Evolutionary conservation across 805 yeast genomes (phyloP).

Genomic region (Kockiozyma suomiensis): DNA sequence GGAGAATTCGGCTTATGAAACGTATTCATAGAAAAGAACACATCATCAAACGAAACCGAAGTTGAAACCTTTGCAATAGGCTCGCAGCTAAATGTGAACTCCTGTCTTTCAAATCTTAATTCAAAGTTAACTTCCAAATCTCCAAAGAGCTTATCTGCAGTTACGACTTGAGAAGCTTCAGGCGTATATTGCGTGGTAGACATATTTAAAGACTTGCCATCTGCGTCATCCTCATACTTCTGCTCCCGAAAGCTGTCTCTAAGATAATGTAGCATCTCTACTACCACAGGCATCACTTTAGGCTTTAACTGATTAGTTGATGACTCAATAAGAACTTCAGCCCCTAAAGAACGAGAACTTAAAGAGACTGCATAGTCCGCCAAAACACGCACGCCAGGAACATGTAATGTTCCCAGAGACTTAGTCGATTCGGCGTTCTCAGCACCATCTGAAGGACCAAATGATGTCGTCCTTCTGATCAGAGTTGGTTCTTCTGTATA

Average conservation of each 20-base stretch:
- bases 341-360: conserved; percentile 47
- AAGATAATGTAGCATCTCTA: conserved; percentile 57
- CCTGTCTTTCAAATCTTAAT: conserved; percentile 70
- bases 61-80: conserved; percentile 95
- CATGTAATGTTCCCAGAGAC: conserved; percentile 30
- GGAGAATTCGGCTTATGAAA: conserved; percentile 42
- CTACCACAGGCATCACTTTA: conserved; percentile 74
- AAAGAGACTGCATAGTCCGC: conserved; percentile 19
- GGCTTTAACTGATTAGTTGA: conserved; percentile 74
- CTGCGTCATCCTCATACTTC: conserved; percentile 1
- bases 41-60: conserved; percentile 68
- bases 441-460: not conserved
- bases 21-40: conserved; percentile 61
- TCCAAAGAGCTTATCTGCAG: conserved; percentile 45
- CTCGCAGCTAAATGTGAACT: conserved; percentile 79
- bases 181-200: not conserved
- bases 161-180: not conserved
- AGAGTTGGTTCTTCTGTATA: conserved; percentile 26
- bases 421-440: not conserved
- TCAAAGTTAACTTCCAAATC: conserved; percentile 65
- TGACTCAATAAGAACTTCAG: conserved; percentile 63
- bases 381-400: conserved; percentile 34
- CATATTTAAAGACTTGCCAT: not conserved
- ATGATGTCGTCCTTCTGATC: not conserved
- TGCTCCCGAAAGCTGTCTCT: conserved; percentile 49